Percentiles rank a stretch among this genome's conserved stretches.
These are phyloP conservation scores for Lophiotrema nucula DNA, from an alignment of 495 filamentous ascomycete species.

Conservation along the genomic window DNA sequence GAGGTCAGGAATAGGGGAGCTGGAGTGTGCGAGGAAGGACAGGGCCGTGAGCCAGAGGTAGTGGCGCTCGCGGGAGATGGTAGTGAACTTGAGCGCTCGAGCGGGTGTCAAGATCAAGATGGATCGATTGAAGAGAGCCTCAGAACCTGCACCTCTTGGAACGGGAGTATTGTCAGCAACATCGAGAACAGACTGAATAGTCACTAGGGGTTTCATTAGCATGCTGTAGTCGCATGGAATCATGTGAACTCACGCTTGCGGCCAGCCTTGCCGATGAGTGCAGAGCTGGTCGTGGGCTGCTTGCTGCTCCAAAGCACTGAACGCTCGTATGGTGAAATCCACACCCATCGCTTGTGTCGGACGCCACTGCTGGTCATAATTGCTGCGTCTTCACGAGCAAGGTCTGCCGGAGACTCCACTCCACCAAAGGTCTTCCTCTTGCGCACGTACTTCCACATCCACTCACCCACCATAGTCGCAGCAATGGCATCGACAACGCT, in stretches of 20 bases:
- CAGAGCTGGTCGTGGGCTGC: constrained; percentile 83
- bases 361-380: constrained; percentile 57
- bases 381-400: constrained; percentile 52
- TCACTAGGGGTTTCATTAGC: constrained; percentile 56
- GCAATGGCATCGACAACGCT: constrained; percentile 97
- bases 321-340: constrained; percentile 93
- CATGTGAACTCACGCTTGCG: constrained; percentile 74
- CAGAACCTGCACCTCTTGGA: constrained; percentile 63
- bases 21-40: constrained; percentile 88
- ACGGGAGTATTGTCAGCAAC: constrained; percentile 91
- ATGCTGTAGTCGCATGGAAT: neutral
- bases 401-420: constrained; percentile 59
- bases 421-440: constrained; percentile 90
- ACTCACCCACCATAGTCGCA: constrained; percentile 97
- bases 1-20: constrained; percentile 45
- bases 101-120: constrained; percentile 93
- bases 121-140: constrained; percentile 78
- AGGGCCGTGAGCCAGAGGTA: constrained; percentile 93
- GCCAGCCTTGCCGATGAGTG: constrained; percentile 90
- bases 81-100: constrained; percentile 93
- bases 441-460: constrained; percentile 99
- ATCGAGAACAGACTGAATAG: constrained; percentile 93
- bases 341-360: constrained; percentile 97
- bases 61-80: constrained; percentile 76
- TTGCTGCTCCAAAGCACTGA: constrained; percentile 98